A percentile compares a stretch with the other conserved stretches of the same genome.
Conservation (phyloP, 2,329 filamentous ascomycete genomes). For the Aspergillus quadricinctus region DNA sequence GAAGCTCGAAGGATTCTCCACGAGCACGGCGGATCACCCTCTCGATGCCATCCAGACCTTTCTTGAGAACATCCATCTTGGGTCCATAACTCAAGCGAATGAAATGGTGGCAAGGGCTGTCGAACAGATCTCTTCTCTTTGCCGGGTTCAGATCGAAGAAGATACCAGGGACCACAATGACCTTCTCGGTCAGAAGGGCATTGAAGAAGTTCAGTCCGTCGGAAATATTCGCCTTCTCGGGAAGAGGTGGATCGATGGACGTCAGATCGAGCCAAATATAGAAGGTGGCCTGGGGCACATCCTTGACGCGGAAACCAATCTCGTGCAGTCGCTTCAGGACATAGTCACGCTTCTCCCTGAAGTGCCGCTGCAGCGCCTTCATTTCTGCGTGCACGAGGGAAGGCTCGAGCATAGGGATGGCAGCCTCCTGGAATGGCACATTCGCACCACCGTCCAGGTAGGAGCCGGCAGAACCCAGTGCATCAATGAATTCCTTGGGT, state of each 20-base stretch:
- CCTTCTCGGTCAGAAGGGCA: constrained; percentile 86
- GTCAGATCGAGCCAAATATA: constrained; percentile 75
- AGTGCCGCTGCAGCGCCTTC: constrained; percentile 82
- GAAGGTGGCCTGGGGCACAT: constrained; percentile 86
- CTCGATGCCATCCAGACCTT: constrained; percentile 80
- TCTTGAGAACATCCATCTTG: constrained; percentile 71
- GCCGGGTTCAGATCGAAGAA: constrained; percentile 97
- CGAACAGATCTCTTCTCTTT: constrained; percentile 83
- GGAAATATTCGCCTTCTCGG: constrained; percentile 64
- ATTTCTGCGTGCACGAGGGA: constrained; percentile 76
- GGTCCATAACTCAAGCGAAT: constrained; percentile 82
- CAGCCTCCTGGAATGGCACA: constrained; percentile 92
- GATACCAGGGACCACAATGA: constrained; percentile 94
- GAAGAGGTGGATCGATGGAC: constrained; percentile 48
- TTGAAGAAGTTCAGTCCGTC: constrained; percentile 97
- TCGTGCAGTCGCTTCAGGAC: constrained; percentile 72
- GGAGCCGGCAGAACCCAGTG: constrained; percentile 85
- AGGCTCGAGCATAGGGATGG: constrained; percentile 89
- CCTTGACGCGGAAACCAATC: constrained; percentile 83
- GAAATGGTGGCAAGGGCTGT: constrained; percentile 91
- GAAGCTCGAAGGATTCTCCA: constrained; percentile 26
- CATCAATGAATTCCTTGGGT: constrained; percentile 93
- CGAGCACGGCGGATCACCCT: constrained; percentile 59
- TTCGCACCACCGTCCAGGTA: constrained; percentile 95
- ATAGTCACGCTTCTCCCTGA: constrained; percentile 89